Percentiles rank a stretch among this genome's conserved stretches.
Conservation (phyloP, 371 early-diverging fungal species). For the Nematocida ironsii region DNA sequence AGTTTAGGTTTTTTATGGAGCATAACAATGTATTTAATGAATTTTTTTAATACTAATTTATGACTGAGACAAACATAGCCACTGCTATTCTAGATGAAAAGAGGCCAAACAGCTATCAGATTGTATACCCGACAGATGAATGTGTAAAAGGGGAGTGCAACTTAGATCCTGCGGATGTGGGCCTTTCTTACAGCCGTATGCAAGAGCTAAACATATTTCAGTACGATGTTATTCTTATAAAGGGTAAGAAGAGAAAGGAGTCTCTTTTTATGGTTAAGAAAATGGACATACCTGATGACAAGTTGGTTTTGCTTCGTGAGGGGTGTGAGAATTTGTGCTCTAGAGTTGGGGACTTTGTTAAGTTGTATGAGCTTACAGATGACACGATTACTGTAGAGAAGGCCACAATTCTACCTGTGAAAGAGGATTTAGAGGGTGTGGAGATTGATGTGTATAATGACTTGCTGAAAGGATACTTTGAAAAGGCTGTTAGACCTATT, state of each 20-base stretch:
- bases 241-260: constrained; percentile 95
- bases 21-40: constrained; percentile 13
- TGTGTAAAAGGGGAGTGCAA: constrained; percentile 2
- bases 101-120: constrained; percentile 60
- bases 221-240: constrained; percentile 75
- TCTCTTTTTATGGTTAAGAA: constrained; percentile 88
- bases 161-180: constrained; percentile 60
- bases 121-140: constrained; percentile 39
- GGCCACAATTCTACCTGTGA: constrained; percentile 90
- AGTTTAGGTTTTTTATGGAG: neutral
- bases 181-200: constrained; percentile 54
- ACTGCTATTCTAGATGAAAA: constrained; percentile 69
- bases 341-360: constrained; percentile 91
- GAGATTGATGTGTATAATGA: constrained; percentile 92
- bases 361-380: constrained; percentile 82
- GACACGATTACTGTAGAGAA: constrained; percentile 84
- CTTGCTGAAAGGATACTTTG: constrained; percentile 54
- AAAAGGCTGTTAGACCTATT: constrained; percentile 48
- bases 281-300: constrained; percentile 82
- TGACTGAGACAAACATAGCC: constrained; percentile 56
- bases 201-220: constrained; percentile 63
- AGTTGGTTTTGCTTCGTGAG: constrained; percentile 86
- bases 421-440: constrained; percentile 93
- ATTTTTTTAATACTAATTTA: constrained; percentile 28
- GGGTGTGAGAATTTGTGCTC: constrained; percentile 82